These are phyloP conservation scores for Cyberlindnera amylophila DNA, from an alignment of 805 yeast genomes.

Conservation along the genomic window DNA sequence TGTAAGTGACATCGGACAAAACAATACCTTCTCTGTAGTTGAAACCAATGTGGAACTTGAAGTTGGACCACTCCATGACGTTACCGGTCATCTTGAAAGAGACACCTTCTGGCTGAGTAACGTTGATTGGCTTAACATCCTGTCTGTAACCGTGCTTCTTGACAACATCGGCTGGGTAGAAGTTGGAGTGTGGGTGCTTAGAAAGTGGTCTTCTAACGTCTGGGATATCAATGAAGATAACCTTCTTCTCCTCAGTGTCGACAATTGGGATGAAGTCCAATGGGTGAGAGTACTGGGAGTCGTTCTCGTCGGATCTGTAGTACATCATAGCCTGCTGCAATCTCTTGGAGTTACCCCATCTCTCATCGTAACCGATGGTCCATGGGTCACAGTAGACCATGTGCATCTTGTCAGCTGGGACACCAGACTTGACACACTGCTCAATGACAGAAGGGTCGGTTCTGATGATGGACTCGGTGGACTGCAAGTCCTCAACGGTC, in stretches of 20 bases:
- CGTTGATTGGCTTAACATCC: slow-evolving; percentile 61
- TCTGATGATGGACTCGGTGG: slow-evolving; percentile 63
- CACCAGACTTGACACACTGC: slow-evolving; percentile 68
- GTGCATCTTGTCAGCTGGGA: slow-evolving; percentile 46
- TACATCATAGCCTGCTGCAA: slow-evolving; percentile 79
- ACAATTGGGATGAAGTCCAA: slow-evolving; percentile 80
- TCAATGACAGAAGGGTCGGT: slow-evolving; percentile 67
- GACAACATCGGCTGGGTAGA: slow-evolving; percentile 60
- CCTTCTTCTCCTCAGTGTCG: slow-evolving; percentile 66
- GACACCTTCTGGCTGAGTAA: slow-evolving; percentile 81
- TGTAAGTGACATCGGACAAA: slow-evolving; percentile 65
- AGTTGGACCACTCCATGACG: slow-evolving; percentile 74
- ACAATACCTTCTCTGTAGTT: slow-evolving; percentile 85
- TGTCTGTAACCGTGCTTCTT: slow-evolving; percentile 63
- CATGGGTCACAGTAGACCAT: slow-evolving; percentile 64
- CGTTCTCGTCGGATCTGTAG: slow-evolving; percentile 73
- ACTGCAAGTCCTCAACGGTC: slow-evolving; percentile 62
- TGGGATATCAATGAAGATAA: slow-evolving; percentile 73
- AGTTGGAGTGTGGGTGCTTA: slow-evolving; percentile 63
- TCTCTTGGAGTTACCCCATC: slow-evolving; percentile 75
- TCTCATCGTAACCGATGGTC: slow-evolving; percentile 69
- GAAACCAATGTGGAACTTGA: slow-evolving; percentile 75
- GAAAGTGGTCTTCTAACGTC: slow-evolving; percentile 68
- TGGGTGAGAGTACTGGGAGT: slow-evolving; percentile 64
- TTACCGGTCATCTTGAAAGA: slow-evolving; percentile 69